Percentiles rank a stretch among this genome's conserved stretches.
phyloP scores from a whole-genome alignment of 1,284 basidiomycete species.

The Puccinia coronata region DNA sequence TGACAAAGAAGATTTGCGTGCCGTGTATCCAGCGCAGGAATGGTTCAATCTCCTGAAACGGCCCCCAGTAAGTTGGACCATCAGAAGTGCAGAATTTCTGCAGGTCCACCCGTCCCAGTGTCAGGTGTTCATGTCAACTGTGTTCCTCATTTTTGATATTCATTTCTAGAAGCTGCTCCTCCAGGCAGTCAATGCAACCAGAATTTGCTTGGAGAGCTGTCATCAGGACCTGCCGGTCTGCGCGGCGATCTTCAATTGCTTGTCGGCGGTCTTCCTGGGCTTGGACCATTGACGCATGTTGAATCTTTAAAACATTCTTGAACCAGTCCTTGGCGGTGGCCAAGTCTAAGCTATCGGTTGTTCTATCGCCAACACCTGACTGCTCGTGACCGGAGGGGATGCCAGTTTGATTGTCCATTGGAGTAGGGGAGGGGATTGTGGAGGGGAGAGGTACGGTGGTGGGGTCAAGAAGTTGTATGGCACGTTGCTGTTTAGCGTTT shows the following conservation, averaged over 20 bases:
- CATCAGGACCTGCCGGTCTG: not conserved
- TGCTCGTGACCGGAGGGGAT: not conserved
- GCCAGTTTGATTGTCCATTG: no score
- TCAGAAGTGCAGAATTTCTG: slow-evolving; percentile 3
- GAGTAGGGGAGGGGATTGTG: not conserved
- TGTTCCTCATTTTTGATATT: not conserved
- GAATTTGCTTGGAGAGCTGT: not conserved
- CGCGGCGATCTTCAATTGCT: no score
- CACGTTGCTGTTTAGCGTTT: not conserved
- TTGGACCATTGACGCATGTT: no score
- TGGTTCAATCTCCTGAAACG: no score
- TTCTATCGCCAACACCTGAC: no score
- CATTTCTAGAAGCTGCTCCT: not conserved
- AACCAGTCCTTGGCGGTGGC: no score
- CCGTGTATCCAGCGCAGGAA: no score
- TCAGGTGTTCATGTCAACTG: not conserved
- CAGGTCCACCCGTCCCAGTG: not conserved
- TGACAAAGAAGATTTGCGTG: no score
- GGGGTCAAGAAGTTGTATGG: not conserved
- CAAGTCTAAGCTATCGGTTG: no score
- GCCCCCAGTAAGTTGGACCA: no score
- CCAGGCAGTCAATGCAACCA: not conserved
- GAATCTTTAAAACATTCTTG: no score
- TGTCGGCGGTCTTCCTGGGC: no score
- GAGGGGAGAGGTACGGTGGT: not conserved